Conservation (phyloP, 805 yeast genomes). For the Teunomyces kruisii region DNA sequence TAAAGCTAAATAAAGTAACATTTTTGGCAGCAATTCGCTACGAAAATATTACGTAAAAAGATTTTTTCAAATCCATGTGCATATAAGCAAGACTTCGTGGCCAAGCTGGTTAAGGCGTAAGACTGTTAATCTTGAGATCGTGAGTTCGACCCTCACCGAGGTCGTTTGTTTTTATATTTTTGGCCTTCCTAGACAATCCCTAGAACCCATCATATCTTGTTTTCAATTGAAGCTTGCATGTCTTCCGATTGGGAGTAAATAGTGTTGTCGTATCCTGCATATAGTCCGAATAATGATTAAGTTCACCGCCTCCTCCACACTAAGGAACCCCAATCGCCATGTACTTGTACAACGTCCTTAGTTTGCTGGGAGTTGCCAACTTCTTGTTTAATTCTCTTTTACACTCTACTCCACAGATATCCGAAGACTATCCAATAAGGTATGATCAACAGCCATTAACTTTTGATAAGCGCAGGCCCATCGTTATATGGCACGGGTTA, state of each 20-base stretch:
- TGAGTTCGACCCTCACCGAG: constrained; percentile 20
- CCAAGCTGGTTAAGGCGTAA: constrained; percentile 18
- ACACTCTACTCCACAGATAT: not conserved
- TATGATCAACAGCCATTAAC: too few relatives aligned
- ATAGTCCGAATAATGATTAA: not conserved
- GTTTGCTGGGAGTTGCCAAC: not conserved
- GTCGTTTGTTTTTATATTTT: constrained; percentile 6
- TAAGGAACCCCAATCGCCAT: not conserved
- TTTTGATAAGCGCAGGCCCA: constrained; percentile 33
- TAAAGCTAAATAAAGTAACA: too few relatives aligned
- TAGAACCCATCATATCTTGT: too few relatives aligned
- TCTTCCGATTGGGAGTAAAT: too few relatives aligned
- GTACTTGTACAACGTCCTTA: not conserved
- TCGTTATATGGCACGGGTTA: constrained; percentile 83
- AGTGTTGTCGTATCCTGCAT: not conserved
- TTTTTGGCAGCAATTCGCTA: too few relatives aligned
- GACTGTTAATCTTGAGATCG: constrained; percentile 20
- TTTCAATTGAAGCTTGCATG: too few relatives aligned
- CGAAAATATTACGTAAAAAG: not conserved
- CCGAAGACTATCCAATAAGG: not conserved
- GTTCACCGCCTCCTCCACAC: not conserved
- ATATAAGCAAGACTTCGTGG: constrained; percentile 14
- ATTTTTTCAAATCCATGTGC: not conserved
- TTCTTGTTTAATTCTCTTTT: not conserved
- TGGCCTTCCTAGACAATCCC: too few relatives aligned